phyloP scores from a whole-genome alignment of 1,284 basidiomycete genomes.

The Sphaerobolus stellatus region DNA sequence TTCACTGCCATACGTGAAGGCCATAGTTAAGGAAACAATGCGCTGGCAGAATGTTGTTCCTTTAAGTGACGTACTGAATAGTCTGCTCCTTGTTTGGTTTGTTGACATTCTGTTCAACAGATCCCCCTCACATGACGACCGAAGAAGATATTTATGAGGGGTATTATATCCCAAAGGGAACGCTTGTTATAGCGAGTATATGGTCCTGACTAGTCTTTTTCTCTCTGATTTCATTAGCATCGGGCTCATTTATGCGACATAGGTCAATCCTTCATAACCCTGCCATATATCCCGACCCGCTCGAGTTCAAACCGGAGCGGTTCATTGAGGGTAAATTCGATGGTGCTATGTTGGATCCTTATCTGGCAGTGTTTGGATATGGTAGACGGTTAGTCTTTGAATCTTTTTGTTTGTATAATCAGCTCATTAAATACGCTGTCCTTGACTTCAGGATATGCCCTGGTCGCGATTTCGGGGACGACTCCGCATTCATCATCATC shows the following conservation, averaged over 20 bases:
- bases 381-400: neutral
- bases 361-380: neutral
- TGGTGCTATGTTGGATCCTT: neutral
- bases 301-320: neutral
- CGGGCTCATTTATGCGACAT: neutral
- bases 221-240: neutral
- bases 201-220: conserved; percentile 6
- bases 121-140: conserved; percentile 14
- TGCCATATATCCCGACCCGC: neutral
- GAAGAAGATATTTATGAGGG: conserved; percentile 16
- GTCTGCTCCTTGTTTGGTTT: no score
- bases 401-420: neutral
- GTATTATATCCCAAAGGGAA: conserved; percentile 16
- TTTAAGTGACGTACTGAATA: no score
- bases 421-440: neutral
- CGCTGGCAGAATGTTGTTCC: neutral
- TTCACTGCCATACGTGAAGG: neutral
- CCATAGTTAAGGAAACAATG: neutral
- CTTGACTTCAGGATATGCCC: neutral
- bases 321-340: neutral
- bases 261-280: neutral
- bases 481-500: neutral
- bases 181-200: conserved; percentile 14
- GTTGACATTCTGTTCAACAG: no score
- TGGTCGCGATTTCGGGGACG: neutral